Conservation (phyloP, 2,329 filamentous ascomycete species). For the Aspergillus sp. region DNA sequence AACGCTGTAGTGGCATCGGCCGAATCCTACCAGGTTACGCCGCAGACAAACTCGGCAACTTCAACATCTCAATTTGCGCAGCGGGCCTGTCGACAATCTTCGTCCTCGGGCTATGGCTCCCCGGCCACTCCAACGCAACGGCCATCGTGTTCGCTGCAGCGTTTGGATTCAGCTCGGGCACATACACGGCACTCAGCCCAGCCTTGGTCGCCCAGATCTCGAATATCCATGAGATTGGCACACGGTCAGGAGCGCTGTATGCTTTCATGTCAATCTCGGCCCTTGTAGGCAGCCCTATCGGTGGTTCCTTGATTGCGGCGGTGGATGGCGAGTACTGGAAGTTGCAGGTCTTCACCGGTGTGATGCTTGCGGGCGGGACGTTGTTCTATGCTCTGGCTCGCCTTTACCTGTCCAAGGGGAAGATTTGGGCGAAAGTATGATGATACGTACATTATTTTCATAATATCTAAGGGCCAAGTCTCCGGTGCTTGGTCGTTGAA, state of each 20-base stretch:
- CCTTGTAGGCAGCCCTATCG: constrained; percentile 66
- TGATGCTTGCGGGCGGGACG: neutral
- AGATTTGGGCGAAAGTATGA: too few species aligned
- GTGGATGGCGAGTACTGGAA: neutral
- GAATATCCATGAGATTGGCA: constrained; percentile 19
- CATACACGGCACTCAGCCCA: constrained; percentile 7
- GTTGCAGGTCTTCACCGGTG: neutral
- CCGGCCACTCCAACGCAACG: neutral
- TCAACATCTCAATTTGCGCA: neutral
- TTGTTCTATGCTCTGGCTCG: too few species aligned
- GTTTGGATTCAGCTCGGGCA: constrained; percentile 3
- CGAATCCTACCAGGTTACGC: neutral
- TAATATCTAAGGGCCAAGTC: too few species aligned
- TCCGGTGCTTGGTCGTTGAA: too few species aligned
- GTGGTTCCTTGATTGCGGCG: constrained; percentile 47
- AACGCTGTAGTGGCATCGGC: neutral
- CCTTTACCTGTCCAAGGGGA: too few species aligned
- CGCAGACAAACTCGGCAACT: constrained; percentile 1
- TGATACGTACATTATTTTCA: too few species aligned
- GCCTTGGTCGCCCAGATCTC: constrained; percentile 22
- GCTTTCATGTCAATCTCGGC: constrained; percentile 61
- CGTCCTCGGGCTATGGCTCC: constrained; percentile 4
- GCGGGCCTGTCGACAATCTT: neutral
- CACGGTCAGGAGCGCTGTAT: constrained; percentile 15
- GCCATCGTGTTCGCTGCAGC: neutral